Evolutionary conservation across 805 yeast genomes (phyloP), one percentile per base, ranked within the genome.

Genomic region (Cyberlindnera saturnus): DNA sequence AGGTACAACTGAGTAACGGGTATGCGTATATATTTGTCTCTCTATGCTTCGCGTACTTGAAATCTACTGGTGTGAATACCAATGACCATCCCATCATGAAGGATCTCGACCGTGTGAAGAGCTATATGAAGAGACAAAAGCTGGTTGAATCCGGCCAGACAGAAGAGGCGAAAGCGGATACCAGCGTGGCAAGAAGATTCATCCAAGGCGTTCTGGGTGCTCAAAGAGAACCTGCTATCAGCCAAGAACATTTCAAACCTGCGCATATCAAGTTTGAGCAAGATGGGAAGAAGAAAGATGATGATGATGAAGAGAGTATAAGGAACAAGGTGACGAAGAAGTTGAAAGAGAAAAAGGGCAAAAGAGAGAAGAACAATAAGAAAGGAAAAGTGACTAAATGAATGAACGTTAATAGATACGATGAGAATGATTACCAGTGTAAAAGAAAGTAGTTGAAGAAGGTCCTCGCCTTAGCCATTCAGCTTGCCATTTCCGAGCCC

Each of bases 91-190:
- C 82, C 2, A 74, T 88, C 17, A 78, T 81, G 80, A 65, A 65
- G 28, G 95, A 85, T 55, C 65, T 86, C 41, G 70, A 67, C 7
- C 68, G 89, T 47, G 81, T 86, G 34, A 84, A 82, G 58, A 56
- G 69, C n/a, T 83, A 82, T 50, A 82, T 84, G 79, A 71, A 71
- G 32, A 71, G 79, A 54, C 70, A 76, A 32, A 77, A 51, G 36
- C 47, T 45, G 30, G 38, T 42, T 38, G 62, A 45, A 41, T 52
- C 30, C 48, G 56, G 44, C 43, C 61, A 45, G 2, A 36, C 32
- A 1, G 34, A 48, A n/a, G 44, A 46, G 3, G 50, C 38, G 5
- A 36, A 43, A 17, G 61, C 60, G 5, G 65, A 66, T 32, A 58
- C 64, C 4, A 64, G 63, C 16, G 66, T 64, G n/a, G 77, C 81